Percentiles rank a stretch among this genome's conserved stretches.
phyloP scores from a whole-genome alignment of 768 basidiomycete genomes.

The Megacollybia marginata region DNA sequence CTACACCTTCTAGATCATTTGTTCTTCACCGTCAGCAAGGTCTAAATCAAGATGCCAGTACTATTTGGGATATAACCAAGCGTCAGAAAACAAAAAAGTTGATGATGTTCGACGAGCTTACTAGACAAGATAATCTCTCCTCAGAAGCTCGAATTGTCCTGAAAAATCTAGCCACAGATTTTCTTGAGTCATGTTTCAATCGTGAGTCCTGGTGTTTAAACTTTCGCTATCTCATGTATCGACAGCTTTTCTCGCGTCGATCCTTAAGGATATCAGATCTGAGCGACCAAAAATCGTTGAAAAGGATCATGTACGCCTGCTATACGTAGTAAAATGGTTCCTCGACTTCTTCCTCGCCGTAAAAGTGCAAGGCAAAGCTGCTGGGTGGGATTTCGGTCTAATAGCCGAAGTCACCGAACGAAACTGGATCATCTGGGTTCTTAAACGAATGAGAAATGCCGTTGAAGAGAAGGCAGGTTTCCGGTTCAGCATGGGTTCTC shows the following conservation, averaged over 20 bases:
- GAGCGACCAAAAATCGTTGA: constrained; percentile 91
- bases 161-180: constrained; percentile 62
- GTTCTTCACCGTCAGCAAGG: constrained; percentile 86
- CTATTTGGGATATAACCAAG: constrained; percentile 66
- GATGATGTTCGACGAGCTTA: constrained; percentile 59
- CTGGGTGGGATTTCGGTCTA: constrained; percentile 58
- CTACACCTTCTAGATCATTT: constrained; percentile 40
- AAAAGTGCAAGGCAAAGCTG: constrained; percentile 29
- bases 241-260: constrained; percentile 77
- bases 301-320: constrained; percentile 84
- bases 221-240: constrained; percentile 9
- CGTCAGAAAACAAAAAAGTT: constrained; percentile 52
- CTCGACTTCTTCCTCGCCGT: constrained; percentile 80
- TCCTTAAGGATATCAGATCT: constrained; percentile 90
- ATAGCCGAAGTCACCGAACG: constrained; percentile 84
- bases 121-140: constrained; percentile 59
- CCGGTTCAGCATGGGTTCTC: constrained; percentile 7
- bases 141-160: constrained; percentile 58
- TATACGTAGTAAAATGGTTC: constrained; percentile 87
- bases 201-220: constrained; percentile 41
- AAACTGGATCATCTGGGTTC: constrained; percentile 84
- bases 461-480: constrained; percentile 78
- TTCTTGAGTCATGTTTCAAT: constrained; percentile 84
- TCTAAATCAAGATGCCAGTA: constrained; percentile 57
- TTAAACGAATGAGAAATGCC: constrained; percentile 81